A percentile compares a stretch with the other conserved stretches of the same genome.
These are phyloP conservation scores for Pseudoturritis turrita DNA, from an alignment of 345 rosid genomes.

Conservation along the genomic window DNA sequence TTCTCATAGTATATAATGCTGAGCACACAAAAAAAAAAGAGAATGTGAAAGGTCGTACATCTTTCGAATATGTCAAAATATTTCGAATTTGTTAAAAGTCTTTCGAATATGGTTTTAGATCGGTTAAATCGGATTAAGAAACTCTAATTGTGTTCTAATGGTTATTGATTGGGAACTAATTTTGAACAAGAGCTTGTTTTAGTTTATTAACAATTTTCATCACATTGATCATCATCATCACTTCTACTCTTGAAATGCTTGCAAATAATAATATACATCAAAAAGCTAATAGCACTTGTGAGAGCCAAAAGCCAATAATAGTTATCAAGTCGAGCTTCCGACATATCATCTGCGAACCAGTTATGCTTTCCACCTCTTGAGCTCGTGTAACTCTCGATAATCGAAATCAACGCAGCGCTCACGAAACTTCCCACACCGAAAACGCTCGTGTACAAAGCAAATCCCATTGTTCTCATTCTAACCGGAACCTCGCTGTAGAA, in stretches of 20 bases:
- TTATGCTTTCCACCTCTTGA: conserved; percentile 38
- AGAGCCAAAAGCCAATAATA: conserved; percentile 75
- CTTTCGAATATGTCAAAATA: no score
- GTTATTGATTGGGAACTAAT: background rate
- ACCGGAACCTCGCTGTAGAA: conserved; percentile 86
- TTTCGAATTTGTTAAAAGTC: no score
- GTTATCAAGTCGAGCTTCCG: conserved; percentile 64
- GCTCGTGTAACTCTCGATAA: conserved; percentile 45
- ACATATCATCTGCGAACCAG: conserved; percentile 96
- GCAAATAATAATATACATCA: conserved; percentile 55
- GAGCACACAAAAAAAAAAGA: background rate
- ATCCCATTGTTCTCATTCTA: conserved; percentile 86
- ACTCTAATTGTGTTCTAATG: background rate
- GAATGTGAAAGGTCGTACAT: background rate
- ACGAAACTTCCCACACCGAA: conserved; percentile 91
- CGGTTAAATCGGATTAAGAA: background rate
- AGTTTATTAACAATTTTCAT: background rate
- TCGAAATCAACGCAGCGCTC: conserved; percentile 69
- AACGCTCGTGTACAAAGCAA: conserved; percentile 83
- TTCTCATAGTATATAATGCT: background rate
- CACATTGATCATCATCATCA: conserved; percentile 35
- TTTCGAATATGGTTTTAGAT: background rate
- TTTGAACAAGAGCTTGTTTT: background rate
- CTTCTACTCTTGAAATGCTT: conserved; percentile 39
- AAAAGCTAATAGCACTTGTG: conserved; percentile 53